Evolutionary conservation across 192 early-diverging fungal species (phyloP), one percentile per base, ranked within the genome.

Genomic region (Linnemannia exigua): DNA sequence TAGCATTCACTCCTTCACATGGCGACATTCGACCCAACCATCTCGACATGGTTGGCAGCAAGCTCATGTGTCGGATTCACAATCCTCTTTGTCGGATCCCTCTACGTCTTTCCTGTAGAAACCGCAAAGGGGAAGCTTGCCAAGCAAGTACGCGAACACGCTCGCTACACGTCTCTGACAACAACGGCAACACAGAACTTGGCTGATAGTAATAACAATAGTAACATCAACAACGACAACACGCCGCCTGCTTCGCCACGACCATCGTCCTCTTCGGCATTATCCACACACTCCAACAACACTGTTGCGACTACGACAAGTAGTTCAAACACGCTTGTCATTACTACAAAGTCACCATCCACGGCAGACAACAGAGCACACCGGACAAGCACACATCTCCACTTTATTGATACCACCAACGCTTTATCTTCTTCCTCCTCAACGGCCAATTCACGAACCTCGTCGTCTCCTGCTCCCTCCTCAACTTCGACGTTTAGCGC

Each of bases 51-150:
- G 77, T 66, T 89, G 48, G 91, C 91, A 37, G 84, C 79, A 63
- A 16, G 79, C n/a, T 81, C 87, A 15, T 94, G 92, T 77, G 35
- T 89, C 28, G 46, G 81, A 6, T 90, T 92, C 76, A 90, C 92
- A 7, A 31, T 87, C n/a, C 37, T 89, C 20, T 95, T 93, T 84
- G 88, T 95, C 51, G 90, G 88, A 31, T 89, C 89, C 19, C 89
- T 95, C 67, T 95, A 94, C 70, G n/a, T 94, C 14, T 88, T 91
- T 28, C 84, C 84, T n/a, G 36, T 72, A 44, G 44, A 70, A 46
- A 41, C 52, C 0, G 58, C 28, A 14, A 63, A 63, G 28, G 28
- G 58, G 12, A 63, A 63, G 31, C 58, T 63, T 25, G 58, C 58
- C 25, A 82, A 82, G 35, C 63, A 68, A 69, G 72, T 33, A 12